Base-by-base conservation (phyloP, 2,329 filamentous ascomycete species). In the Verticillium klebahnii region DNA sequence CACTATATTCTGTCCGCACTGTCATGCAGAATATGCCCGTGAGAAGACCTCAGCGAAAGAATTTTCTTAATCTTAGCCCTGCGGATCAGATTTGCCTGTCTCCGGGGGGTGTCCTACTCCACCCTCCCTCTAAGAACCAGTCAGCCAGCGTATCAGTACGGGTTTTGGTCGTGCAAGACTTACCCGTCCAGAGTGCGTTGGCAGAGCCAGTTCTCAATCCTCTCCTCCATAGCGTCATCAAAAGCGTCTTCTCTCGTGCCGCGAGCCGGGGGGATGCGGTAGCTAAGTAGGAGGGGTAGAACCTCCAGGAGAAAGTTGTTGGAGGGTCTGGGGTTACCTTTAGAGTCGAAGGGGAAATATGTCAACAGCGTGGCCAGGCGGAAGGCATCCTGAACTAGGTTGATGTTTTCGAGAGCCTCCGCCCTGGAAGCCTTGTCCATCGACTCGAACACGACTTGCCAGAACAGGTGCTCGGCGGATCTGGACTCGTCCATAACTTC, bases 251-350 rank as follows among this genome's bases (percentile, higher is more conserved):
- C 40, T 6, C n/a, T 17, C 40, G 5, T 11, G 31, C 52, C 52
- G 23, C 52, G 52, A 3, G 8, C 25, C 25, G 8, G 52, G 5
- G 52, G 52, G 5, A 56, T 31, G 11, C 40, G 40, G 29, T 59
- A 59, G 58, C 58, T 59, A n/a, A 59, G 25, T 11, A 59, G 37
- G 31, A 34, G 25, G 25, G 58, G 58, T 3, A 59, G 31, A n/a
- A 15, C 9, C 6, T 52, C 40, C 11, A 54, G 2, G 29, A 34
- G 17, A 12, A 31, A 6, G 14, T 11, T 8, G 17, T 32, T 8
- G 5, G 29, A 3, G 15, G 40, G 17, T 31, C 31, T 29, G 2
- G 32, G 31, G 15, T 36, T 19, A 2, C 25, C 25, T 11, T 23
- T 1, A 15, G n/a, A 15, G 45, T 32, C 40, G 58, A 59, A 5